Percentiles rank a stretch among this genome's conserved stretches.
Evolutionary conservation across 129 eudicot species (phyloP).

Genomic region (Saussurea involucrata): DNA sequence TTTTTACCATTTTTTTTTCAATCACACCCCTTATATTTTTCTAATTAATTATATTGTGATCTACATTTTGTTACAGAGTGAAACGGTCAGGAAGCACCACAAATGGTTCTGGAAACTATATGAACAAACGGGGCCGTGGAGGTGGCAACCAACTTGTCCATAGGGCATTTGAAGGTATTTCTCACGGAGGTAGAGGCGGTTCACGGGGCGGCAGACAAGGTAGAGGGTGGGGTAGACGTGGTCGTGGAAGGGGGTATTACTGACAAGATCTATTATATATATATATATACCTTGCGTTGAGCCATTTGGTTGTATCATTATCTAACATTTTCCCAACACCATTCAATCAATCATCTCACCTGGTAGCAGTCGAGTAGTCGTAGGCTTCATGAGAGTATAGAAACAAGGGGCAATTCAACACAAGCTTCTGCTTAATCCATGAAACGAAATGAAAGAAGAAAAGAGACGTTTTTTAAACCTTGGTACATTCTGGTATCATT

Average conservation of each 20-base stretch:
- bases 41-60: no score
- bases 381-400: slow-evolving; percentile 29
- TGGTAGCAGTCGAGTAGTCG: slow-evolving; percentile 12
- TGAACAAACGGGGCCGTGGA: slow-evolving; percentile 59
- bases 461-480: not conserved
- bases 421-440: not conserved
- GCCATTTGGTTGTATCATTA: not conserved
- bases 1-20: no score
- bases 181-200: slow-evolving; percentile 59
- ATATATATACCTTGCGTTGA: not conserved
- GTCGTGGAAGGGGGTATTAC: slow-evolving; percentile 58
- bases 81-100: slow-evolving; percentile 53
- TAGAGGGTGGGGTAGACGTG: slow-evolving; percentile 70
- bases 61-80: slow-evolving; percentile 32
- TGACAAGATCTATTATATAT: not conserved
- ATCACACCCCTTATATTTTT: not conserved
- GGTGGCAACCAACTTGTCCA: slow-evolving; percentile 56
- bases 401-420: not conserved
- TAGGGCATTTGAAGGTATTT: slow-evolving; percentile 54
- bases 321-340: not conserved
- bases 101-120: slow-evolving; percentile 51
- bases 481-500: not conserved
- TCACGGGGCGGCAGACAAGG: slow-evolving; percentile 50
- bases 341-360: not conserved
- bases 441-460: slow-evolving; percentile 4